A percentile compares a stretch with the other conserved stretches of the same genome.
Conservation (phyloP, 306 rosid genomes). For the Urtica urens region DNA sequence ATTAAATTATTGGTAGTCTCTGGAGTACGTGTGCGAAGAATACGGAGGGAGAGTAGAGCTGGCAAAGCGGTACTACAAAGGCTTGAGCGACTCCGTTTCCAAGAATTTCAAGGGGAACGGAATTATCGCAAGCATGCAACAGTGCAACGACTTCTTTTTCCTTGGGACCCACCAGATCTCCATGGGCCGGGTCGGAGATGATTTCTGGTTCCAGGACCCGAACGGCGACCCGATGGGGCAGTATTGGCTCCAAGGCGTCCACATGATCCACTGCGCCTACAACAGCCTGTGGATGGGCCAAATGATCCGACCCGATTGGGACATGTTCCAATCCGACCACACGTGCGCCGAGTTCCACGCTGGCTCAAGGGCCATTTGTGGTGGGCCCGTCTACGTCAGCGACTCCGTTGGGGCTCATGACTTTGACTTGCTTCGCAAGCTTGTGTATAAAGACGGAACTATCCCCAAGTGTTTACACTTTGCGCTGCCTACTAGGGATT, state of each 20-base stretch:
- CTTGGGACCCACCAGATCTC: conserved; percentile 66
- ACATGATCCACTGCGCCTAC: conserved; percentile 82
- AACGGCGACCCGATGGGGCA: conserved; percentile 83
- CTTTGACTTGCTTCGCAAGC: conserved; percentile 59
- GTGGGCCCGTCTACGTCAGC: conserved; percentile 73
- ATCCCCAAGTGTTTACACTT: conserved; percentile 61
- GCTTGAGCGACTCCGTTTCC: conserved; percentile 41
- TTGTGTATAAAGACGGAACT: conserved; percentile 73
- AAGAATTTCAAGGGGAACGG: conserved; percentile 73
- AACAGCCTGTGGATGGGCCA: conserved; percentile 98
- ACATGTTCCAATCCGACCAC: conserved; percentile 89
- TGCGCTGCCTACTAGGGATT: conserved; percentile 84
- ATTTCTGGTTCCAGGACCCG: conserved; percentile 90
- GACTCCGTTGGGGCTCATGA: conserved; percentile 64
- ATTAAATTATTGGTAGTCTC: too few species aligned
- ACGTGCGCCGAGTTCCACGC: conserved; percentile 75
- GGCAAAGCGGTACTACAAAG: conserved; percentile 63
- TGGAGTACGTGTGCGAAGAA: conserved; percentile 59
- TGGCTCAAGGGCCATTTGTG: conserved; percentile 77
- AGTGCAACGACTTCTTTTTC: conserved; percentile 87
- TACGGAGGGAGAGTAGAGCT: conserved; percentile 80
- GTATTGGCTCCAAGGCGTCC: conserved; percentile 81
- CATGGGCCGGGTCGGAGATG: conserved; percentile 83
- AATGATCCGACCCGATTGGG: conserved; percentile 87
- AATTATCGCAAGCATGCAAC: conserved; percentile 86